Evolutionary conservation across 345 rosid genomes (phyloP), one percentile per base, ranked within the genome.

Genomic region (Corymbia maculata): DNA sequence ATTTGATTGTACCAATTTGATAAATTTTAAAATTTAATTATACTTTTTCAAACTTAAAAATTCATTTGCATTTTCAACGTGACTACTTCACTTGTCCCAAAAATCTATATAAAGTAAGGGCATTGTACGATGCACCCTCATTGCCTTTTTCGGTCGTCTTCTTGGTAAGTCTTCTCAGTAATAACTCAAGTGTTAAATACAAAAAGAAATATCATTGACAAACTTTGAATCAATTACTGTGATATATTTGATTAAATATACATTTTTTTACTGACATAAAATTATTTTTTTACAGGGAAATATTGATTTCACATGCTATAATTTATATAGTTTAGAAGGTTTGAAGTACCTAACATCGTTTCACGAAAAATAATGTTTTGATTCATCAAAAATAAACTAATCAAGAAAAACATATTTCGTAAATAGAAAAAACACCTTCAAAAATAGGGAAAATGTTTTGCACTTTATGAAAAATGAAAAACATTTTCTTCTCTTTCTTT

Each of bases 11-110:
- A 8, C 2, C 28, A 26, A 55, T 55, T 8, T 22, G 61, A 55
- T 5, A 55, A 55, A 55, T 55, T 4, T 21, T 55, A 8, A 55
- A 5, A 1, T 0, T 55, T 55, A 8, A 22, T 55, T 55, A 6
- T 2, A 55, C 2, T 22, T 55, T 55, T 22, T 8, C 8, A 9
- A 55, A 21, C 21, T 55, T 9, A 21, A 55, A 0, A 55, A 55
- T 1, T 22, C 28, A 8, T 21, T 55, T 2, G 6, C 12, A 55
- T 55, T 55, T 55, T 55, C 5, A 0, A 0, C 22, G 8, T 26
- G 9, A 22, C 11, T 55, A 55, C 1, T 9, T 0, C 13, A 22
- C 42, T 55, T 22, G 9, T 22, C 28, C 61, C 61, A 22, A 55
- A 55, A 55, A 55, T 55, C 13, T 4, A 55, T 55, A 55, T 55